Base-by-base conservation (phyloP, 177 flowering plant species). In the Vitis hybrid region DNA sequence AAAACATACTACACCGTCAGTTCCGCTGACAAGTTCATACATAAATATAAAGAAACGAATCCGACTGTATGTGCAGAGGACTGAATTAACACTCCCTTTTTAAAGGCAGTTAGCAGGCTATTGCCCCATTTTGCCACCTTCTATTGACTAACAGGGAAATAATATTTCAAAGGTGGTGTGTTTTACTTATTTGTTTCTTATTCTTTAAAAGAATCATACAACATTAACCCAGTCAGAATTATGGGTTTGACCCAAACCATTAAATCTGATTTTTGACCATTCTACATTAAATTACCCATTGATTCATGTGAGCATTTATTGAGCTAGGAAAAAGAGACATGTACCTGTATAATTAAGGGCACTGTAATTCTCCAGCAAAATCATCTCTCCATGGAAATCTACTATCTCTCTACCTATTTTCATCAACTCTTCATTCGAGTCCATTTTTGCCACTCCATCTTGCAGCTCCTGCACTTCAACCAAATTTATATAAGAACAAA, bases 321-420 rank as follows among this genome's bases (percentile, higher is more conserved):
- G 7, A 64, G 12, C 3, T 48, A 56, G 52, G 18, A 4, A 48
- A 12, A 30, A 48, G 19, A 72, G 21, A 19, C 1, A n/a, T 8
- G 65, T 66, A 83, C 86, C 84, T 75, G 83, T 83, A 68, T 79
- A 83, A 64, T 81, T 81, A 66, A 83, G 81, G 63, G 80, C 80
- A 62, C 86, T 79, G 54, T 83, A 83, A 52, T 79, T 83, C 79
- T 75, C 82, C 57, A 83, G 65, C 67, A 83, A 65, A 72, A 83
- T 83, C 87, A 83, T 81, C 78, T 83, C 87, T 32, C 87, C 87
- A 56, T 79, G 86, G 40, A 84, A 78, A 70, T 82, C 80, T n/a
- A 82, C 87, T 1, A 84, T 73, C 75, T 81, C 83, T 27, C 74
- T 78, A 35, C 81, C 67, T n/a, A 81, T 72, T 62, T 63, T 70